phyloP scores from a whole-genome alignment of 78 protist genomes.

The Guillardia theta region DNA sequence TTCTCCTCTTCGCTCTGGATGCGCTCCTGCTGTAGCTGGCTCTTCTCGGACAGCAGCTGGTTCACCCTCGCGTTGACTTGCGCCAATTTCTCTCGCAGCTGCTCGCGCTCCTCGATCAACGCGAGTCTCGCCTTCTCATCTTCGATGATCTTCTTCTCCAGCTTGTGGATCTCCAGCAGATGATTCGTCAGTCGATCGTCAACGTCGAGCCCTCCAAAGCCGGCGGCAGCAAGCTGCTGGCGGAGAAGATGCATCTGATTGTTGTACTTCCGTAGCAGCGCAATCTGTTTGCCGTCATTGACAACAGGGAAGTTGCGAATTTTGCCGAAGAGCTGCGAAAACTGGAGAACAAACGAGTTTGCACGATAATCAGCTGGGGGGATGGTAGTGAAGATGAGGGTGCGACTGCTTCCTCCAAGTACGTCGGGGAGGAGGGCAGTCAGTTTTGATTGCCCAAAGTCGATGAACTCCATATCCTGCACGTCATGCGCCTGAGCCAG shows the following conservation, averaged over 20 bases:
- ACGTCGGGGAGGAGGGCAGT: background rate
- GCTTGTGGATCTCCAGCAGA: constrained; percentile 9
- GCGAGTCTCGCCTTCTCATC: background rate
- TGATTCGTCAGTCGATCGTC: background rate
- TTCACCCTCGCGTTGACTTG: background rate
- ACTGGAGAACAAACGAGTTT: background rate
- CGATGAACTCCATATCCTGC: background rate
- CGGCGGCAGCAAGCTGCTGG: background rate
- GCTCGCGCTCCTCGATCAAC: constrained; percentile 28
- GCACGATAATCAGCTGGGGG: constrained; percentile 6
- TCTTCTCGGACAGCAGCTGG: background rate
- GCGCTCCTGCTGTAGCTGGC: constrained; percentile 10
- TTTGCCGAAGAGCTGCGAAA: background rate
- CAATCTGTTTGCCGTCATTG: constrained; percentile 5
- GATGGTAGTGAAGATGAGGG: background rate
- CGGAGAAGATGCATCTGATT: background rate
- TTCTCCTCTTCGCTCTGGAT: constrained; percentile 14
- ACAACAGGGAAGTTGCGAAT: constrained; percentile 7
- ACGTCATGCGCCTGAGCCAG: background rate
- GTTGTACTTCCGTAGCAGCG: background rate
- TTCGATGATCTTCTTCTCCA: background rate
- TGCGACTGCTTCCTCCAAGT: background rate
- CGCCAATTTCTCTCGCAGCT: background rate
- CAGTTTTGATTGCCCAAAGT: background rate
- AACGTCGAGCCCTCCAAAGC: background rate